Base-by-base conservation (phyloP, 1,284 basidiomycete species). In the Trametes polyzona region DNA sequence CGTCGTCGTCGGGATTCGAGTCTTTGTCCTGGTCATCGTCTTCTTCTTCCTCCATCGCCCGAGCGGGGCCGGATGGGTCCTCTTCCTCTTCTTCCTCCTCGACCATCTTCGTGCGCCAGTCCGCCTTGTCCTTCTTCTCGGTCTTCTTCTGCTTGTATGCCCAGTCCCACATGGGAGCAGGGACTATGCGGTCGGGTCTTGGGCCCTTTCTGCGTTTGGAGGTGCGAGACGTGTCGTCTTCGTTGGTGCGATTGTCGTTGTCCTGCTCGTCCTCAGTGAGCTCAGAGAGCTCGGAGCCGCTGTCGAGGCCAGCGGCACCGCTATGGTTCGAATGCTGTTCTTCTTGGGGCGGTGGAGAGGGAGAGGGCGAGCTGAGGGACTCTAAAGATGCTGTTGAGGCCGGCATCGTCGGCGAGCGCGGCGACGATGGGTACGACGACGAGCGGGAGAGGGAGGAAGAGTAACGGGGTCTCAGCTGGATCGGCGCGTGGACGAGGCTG, bases 131-230 rank as follows among this genome's bases (percentile, higher is more conserved):
- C 66, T 65, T 68, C 55, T 52, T 53, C 48, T 67, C 67, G 51
- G 68, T 60, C 68, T 72, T 67, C 65, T 66, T 68, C 54, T 68
- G 73, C 72, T 82, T 83, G 48, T 82, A 83, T 26, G 83, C 88
- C 88, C 88, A 91, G 30, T 80, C 87, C 88, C 87, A 91, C 87
- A 89, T 90, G 52, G 83, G 83, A 27, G 83, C 83, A 36, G 88
- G 87, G 1, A 88, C 83, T 57, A 89, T 78, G 49, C 84, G 84
- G 61, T 83, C 83, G 49, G 85, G 81, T 71, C 86, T 23, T 6
- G 41, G 88, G 70, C 77, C 55, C 56, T 57, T 80, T 61, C 72
- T 74, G 44, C 74, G 70, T 41, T 59, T 29, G 4, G 63, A 35
- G 26, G 47, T 21, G 46, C 60, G 50, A 14, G 57, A 44, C 14